These are phyloP conservation scores for Parastagonospora avenae DNA, from an alignment of 2,329 filamentous ascomycete species.

Conservation along the genomic window DNA sequence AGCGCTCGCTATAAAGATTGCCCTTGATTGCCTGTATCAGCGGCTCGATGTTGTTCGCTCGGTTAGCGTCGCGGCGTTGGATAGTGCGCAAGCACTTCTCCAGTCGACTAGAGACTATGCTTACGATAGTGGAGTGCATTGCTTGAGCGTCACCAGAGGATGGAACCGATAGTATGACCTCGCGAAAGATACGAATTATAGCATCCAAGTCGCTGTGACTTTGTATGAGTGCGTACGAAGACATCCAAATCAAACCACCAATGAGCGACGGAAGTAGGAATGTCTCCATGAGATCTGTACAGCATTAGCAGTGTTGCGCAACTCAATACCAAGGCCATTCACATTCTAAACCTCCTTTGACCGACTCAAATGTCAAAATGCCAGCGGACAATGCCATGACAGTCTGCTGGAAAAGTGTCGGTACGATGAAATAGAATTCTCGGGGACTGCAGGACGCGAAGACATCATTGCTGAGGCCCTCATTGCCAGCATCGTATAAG, in stretches of 20 bases:
- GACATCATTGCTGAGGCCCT: conserved; percentile 78
- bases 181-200: conserved; percentile 72
- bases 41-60: conserved; percentile 70
- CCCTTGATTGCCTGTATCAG: conserved; percentile 68
- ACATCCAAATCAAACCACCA: conserved; percentile 73
- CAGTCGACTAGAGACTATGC: conserved; percentile 71
- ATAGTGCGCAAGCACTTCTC: conserved; percentile 70
- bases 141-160: conserved; percentile 73
- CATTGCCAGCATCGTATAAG: conserved; percentile 68
- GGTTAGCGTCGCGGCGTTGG: conserved; percentile 68
- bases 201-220: conserved; percentile 68
- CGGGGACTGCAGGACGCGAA: conserved; percentile 83
- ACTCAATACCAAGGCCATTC: conserved; percentile 33
- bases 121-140: conserved; percentile 74
- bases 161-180: conserved; percentile 72
- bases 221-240: conserved; percentile 71
- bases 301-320: conserved; percentile 1
- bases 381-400: conserved; percentile 71
- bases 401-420: conserved; percentile 77
- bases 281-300: conserved; percentile 73
- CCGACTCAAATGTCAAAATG: conserved; percentile 68
- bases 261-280: conserved; percentile 81
- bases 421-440: conserved; percentile 79
- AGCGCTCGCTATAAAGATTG: conserved; percentile 64
- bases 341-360: conserved; percentile 80